phyloP scores from a whole-genome alignment of 495 filamentous ascomycete species.

The Hypomontagnella submonticulosa region DNA sequence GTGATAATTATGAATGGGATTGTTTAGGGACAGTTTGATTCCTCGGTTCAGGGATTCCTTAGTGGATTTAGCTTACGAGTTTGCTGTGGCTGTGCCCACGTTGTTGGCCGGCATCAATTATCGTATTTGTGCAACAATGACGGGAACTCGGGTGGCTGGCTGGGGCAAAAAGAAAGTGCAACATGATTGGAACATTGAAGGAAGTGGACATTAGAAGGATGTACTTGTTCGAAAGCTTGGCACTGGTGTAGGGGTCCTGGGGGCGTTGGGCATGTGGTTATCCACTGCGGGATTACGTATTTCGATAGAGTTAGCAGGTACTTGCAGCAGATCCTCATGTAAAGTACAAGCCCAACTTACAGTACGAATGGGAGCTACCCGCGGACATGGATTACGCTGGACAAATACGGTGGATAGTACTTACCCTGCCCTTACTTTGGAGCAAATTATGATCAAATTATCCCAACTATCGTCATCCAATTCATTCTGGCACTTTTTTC shows the following conservation, averaged over 20 bases:
- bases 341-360: no score
- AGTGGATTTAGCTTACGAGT: no score
- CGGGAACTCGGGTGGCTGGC: no score
- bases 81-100: no score
- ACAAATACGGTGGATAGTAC: background rate
- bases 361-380: background rate
- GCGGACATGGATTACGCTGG: no score
- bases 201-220: no score
- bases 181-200: slow-evolving; percentile 13
- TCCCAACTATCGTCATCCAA: slow-evolving; percentile 15
- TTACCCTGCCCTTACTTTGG: background rate
- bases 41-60: background rate
- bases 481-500: background rate
- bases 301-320: slow-evolving; percentile 8
- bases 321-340: slow-evolving; percentile 23
- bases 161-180: slow-evolving; percentile 3
- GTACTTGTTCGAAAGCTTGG: slow-evolving; percentile 4
- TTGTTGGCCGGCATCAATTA: no score
- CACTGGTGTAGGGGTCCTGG: slow-evolving; percentile 10
- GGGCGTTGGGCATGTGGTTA: background rate
- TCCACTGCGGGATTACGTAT: slow-evolving; percentile 36
- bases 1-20: no score
- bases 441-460: background rate
- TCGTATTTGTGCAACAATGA: no score
- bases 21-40: no score